Conservation (phyloP, 164 flowering plant species). For the Macadamia tetraphylla region DNA sequence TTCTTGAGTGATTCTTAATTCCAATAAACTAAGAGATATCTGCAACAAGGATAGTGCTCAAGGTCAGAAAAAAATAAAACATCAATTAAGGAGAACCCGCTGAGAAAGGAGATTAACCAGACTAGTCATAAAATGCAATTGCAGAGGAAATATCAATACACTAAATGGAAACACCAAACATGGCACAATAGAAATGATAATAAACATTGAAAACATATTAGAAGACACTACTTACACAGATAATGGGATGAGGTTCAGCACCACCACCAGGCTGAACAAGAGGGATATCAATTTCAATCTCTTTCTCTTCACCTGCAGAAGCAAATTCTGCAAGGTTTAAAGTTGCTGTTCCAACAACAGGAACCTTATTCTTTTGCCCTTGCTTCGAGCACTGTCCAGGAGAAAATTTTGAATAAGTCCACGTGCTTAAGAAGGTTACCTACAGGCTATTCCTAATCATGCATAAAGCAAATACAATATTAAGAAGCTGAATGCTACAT, state of each 20-base stretch:
- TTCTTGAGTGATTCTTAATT: constrained; percentile 57
- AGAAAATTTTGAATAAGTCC: constrained; percentile 3
- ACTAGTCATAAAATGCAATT: neutral
- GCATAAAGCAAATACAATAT: neutral
- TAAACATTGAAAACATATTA: neutral
- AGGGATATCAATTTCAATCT: constrained; percentile 57
- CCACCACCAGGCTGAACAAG: constrained; percentile 28
- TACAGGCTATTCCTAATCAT: neutral
- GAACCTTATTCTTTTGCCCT: constrained; percentile 57
- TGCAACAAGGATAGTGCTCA: constrained; percentile 18
- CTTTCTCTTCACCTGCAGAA: constrained; percentile 45
- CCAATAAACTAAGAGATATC: constrained; percentile 58
- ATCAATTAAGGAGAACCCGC: neutral
- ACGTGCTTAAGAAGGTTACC: no score
- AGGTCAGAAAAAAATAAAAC: constrained; percentile 9
- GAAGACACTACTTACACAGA: constrained; percentile 59
- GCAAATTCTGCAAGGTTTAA: constrained; percentile 84
- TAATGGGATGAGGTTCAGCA: constrained; percentile 46
- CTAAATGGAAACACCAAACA: neutral
- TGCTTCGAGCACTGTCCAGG: constrained; percentile 47
- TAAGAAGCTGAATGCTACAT: neutral
- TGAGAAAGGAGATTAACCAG: neutral
- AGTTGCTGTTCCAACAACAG: constrained; percentile 55
- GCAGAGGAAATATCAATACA: neutral
- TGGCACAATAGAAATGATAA: neutral